Base-by-base conservation (phyloP, 2,329 filamentous ascomycete genomes). In the Nemania sp. region DNA sequence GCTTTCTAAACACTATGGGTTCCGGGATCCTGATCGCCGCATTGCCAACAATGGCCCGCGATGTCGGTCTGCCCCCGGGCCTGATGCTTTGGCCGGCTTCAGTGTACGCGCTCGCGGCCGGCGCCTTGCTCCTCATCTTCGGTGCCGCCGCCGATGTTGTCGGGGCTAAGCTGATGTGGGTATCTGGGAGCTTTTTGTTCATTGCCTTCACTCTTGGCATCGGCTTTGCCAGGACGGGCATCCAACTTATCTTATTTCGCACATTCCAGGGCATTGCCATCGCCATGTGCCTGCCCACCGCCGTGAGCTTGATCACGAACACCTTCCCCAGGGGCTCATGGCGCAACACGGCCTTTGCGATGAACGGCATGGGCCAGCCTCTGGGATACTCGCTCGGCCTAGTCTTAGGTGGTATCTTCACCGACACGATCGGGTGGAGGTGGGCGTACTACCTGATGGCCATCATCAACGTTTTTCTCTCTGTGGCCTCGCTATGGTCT, bases 311-410 rank as follows among this genome's bases (percentile, higher is more conserved):
- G 3, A 57, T 71, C 24, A 62, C 72, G 0, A 53, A 53, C 29
- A 51, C 58, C 24, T 68, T 74, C 41, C 60, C 64, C 0, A 27
- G 11, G 6, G 72, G 72, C 10, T 26, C 54, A n/a, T 49, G 54
- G 60, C 72, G 76, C 6, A 77, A 77, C 53, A 70, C 73, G 18
- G 75, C 54, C 0, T 77, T 78, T 54, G 70, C 75, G 1, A 77
- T 77, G 63, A 55, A 79, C n/a, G 79, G 81, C 2, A 73, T 79
- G 53, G 77, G 77, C 26, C 76, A 80, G 55, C 77, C 81, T 0
- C 68, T 83, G 4, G 82, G 81, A 0, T 83, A 80, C 64, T 77
- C 79, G 2, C 43, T 81, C 2, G 81, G 82, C 0, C 66, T 83
- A 10, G 78, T 83, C 3, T 71, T 82, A 2, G 80, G 79, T 57